Evolutionary conservation across 768 basidiomycete genomes (phyloP).

Genomic region (Cubamyces sp.): DNA sequence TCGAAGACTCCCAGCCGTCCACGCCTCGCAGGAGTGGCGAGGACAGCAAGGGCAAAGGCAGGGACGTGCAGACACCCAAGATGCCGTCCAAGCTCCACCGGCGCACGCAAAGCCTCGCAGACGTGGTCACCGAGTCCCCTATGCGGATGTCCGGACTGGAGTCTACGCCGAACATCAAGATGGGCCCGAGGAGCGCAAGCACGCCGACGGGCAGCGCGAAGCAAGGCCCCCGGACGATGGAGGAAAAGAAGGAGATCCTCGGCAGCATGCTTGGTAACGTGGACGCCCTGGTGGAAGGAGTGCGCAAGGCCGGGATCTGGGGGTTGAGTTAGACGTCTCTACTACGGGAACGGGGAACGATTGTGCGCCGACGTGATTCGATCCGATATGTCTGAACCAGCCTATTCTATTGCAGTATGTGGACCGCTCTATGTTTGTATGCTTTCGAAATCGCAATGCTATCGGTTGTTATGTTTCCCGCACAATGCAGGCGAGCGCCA

Average conservation of each 20-base stretch:
- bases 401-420: not conserved
- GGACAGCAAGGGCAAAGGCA: not conserved
- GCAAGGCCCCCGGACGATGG: slow-evolving; percentile 51
- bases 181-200: slow-evolving; percentile 20
- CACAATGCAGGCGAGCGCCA: not conserved
- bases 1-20: not conserved
- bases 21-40: slow-evolving; percentile 3
- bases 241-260: slow-evolving; percentile 82
- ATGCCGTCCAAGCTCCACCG: slow-evolving; percentile 22
- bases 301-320: slow-evolving; percentile 87
- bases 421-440: slow-evolving; percentile 8
- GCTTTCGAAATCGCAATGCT: slow-evolving; percentile 20
- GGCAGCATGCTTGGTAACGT: slow-evolving; percentile 89
- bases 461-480: slow-evolving; percentile 13
- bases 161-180: not conserved
- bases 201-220: slow-evolving; percentile 30
- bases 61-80: slow-evolving; percentile 17
- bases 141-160: slow-evolving; percentile 5
- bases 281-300: slow-evolving; percentile 86
- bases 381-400: no score
- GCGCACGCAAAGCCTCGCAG: slow-evolving; percentile 30
- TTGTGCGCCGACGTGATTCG: not conserved
- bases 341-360: not conserved
- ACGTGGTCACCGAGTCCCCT: slow-evolving; percentile 18
- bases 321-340: slow-evolving; percentile 52